Conservation (phyloP, 257 asterid genomes). For the Solanum sparsipilum region DNA sequence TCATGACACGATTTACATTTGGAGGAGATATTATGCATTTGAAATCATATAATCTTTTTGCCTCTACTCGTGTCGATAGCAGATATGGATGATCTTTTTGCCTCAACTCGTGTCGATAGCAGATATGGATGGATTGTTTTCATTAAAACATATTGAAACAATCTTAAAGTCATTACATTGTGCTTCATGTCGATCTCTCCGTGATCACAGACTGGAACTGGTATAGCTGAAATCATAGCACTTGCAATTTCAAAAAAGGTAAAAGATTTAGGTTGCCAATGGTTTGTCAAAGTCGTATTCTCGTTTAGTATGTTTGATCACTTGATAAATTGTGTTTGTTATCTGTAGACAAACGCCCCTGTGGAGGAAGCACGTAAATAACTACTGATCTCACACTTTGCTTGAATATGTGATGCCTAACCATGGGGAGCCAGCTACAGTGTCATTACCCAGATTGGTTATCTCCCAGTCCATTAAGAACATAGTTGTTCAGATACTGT, state of each 20-base stretch:
- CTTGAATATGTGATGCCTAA: not conserved
- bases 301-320: conserved; percentile 11
- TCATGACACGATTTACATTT: not conserved
- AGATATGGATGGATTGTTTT: not conserved
- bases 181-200: not conserved
- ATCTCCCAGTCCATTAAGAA: not conserved
- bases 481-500: not conserved
- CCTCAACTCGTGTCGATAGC: not conserved
- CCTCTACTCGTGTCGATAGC: not conserved
- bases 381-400: no score
- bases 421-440: not conserved
- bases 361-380: conserved; percentile 54
- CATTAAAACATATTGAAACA: not conserved
- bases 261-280: not conserved
- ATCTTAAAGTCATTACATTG: not conserved
- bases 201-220: conserved; percentile 62
- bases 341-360: conserved; percentile 41
- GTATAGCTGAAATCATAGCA: conserved; percentile 93
- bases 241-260: conserved; percentile 89
- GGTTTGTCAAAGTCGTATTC: not conserved
- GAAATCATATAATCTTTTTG: not conserved
- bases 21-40: not conserved
- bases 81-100: not conserved
- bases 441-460: not conserved
- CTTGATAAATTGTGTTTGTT: not conserved